Conservation (phyloP, 306 rosid species). For the Psophocarpus tetragonolobus region DNA sequence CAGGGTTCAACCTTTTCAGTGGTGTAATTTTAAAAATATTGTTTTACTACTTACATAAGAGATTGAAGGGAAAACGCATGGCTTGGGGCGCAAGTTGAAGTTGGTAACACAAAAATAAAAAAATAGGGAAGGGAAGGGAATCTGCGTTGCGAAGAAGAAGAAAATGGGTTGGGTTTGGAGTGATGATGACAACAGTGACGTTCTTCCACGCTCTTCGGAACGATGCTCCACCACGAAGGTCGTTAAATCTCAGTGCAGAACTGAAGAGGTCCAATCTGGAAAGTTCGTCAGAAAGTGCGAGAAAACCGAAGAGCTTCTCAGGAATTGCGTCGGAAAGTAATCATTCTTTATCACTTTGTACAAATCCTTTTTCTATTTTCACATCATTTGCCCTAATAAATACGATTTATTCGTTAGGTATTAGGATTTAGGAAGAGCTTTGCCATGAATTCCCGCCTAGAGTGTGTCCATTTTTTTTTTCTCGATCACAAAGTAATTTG, state of each 20-base stretch:
- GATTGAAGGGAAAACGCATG: no score
- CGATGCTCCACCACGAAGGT: slow-evolving; percentile 60
- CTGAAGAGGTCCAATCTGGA: slow-evolving; percentile 83
- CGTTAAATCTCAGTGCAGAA: slow-evolving; percentile 71
- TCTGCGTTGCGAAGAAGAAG: not conserved
- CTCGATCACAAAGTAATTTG: not conserved
- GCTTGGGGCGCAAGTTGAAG: not conserved
- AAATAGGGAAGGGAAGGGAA: not conserved
- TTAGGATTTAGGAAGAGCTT: not conserved
- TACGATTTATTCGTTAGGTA: not conserved
- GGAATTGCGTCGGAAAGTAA: slow-evolving; percentile 74
- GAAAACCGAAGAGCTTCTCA: slow-evolving; percentile 77
- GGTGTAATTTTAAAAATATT: no score
- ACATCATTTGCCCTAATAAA: not conserved
- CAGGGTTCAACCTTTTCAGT: no score
- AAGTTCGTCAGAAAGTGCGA: slow-evolving; percentile 79
- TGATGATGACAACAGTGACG: slow-evolving; percentile 48
- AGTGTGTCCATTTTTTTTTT: not conserved
- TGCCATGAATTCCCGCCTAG: not conserved
- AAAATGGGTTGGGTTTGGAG: slow-evolving; percentile 84
- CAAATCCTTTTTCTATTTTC: not conserved
- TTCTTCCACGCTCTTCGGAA: not conserved
- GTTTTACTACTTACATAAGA: no score
- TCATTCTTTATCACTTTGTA: not conserved
- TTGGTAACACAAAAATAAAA: no score